These are phyloP conservation scores for Hymenochaete sp. DNA, from an alignment of 1,284 basidiomycete species.

Conservation along the genomic window DNA sequence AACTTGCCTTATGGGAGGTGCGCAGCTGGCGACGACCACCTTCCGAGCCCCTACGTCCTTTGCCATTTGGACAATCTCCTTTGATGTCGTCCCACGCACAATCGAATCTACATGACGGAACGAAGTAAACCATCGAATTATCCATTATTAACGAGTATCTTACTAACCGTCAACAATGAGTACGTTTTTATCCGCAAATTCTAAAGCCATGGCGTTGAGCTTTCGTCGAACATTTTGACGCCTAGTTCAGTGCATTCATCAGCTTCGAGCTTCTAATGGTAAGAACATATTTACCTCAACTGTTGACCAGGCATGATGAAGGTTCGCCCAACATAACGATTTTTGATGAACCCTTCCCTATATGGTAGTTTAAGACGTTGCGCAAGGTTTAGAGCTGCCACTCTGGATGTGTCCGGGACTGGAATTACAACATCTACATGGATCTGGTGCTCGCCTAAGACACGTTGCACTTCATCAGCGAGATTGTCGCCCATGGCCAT, in stretches of 20 bases:
- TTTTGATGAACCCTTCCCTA: constrained; percentile 98
- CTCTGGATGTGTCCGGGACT: constrained; percentile 93
- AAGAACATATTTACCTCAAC: constrained; percentile 49
- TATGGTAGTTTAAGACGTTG: constrained; percentile 89
- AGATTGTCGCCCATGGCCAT: constrained; percentile 99
- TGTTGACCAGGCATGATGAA: constrained; percentile 99
- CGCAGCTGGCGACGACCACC: constrained; percentile 95
- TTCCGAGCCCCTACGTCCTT: constrained; percentile 98
- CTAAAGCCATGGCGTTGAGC: constrained; percentile 98
- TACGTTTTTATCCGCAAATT: constrained; percentile 90
- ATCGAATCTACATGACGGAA: constrained; percentile 36
- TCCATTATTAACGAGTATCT: constrained; percentile 6
- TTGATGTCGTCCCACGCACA: constrained; percentile 96
- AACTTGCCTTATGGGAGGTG: constrained; percentile 83
- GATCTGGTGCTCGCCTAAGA: constrained; percentile 63
- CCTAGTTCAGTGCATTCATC: constrained; percentile 32
- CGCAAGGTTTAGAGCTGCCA: constrained; percentile 92
- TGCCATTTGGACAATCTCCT: constrained; percentile 99
- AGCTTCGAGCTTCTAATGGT: constrained; percentile 4
- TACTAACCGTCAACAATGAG: constrained; percentile 86
- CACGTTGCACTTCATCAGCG: constrained; percentile 77
- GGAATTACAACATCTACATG: constrained; percentile 94
- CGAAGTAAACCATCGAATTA: not conserved
- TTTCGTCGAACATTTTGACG: constrained; percentile 94
- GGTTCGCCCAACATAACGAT: constrained; percentile 95